Percentiles rank a stretch among this genome's conserved stretches.
phyloP scores from a whole-genome alignment of 140 eudicot species.

The Oenanthe javanica region DNA sequence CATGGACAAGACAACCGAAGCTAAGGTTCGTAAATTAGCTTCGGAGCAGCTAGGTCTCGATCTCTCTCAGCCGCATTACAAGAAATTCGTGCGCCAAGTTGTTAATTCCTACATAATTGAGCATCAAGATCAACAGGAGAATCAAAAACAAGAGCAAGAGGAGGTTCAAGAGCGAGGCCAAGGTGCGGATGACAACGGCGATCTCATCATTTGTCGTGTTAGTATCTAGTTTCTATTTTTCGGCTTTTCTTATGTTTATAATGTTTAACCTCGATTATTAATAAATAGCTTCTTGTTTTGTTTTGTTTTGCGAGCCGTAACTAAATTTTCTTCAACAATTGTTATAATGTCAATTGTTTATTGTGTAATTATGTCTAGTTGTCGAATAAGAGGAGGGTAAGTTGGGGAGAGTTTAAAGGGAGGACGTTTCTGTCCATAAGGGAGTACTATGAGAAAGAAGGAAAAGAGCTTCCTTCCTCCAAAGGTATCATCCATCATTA shows the following conservation, averaged over 20 bases:
- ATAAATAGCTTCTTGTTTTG: no score
- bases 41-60: slow-evolving; percentile 59
- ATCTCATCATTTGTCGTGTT: slow-evolving; percentile 78
- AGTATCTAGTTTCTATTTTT: not conserved
- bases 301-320: not conserved
- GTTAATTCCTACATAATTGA: slow-evolving; percentile 59
- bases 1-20: slow-evolving; percentile 74
- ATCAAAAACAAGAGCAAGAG: slow-evolving; percentile 16
- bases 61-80: slow-evolving; percentile 53
- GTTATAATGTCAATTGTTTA: not conserved
- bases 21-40: slow-evolving; percentile 58
- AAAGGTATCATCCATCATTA: slow-evolving; percentile 46
- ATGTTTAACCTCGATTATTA: not conserved
- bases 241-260: not conserved
- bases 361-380: slow-evolving; percentile 31
- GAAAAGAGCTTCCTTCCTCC: slow-evolving; percentile 76
- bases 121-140: slow-evolving; percentile 13
- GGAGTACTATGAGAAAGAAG: slow-evolving; percentile 74
- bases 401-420: slow-evolving; percentile 67
- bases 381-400: slow-evolving; percentile 75
- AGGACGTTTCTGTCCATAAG: slow-evolving; percentile 75
- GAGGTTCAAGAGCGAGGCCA: slow-evolving; percentile 4
- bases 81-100: slow-evolving; percentile 53
- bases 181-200: slow-evolving; percentile 74
- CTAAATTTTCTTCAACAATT: not conserved